phyloP scores from a whole-genome alignment of 805 yeast genomes.

The Zygoascus ofunaensis region DNA sequence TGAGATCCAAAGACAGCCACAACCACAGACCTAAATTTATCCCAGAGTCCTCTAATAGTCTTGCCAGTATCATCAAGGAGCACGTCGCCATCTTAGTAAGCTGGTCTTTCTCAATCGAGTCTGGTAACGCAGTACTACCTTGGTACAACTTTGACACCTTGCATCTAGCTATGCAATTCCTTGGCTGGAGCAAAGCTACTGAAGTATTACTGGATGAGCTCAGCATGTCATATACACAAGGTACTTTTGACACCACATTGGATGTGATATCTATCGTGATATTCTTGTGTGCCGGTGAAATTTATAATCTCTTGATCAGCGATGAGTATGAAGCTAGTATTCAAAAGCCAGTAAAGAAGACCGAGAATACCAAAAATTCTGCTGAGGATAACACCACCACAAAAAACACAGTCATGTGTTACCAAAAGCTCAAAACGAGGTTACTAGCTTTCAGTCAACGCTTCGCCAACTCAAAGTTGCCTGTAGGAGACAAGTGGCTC shows the following conservation, averaged over 20 bases:
- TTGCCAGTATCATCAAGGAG: constrained; percentile 17
- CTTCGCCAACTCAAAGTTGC: not conserved
- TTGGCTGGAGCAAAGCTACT: constrained; percentile 18
- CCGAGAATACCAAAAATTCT: not conserved
- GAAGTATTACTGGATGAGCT: constrained; percentile 18
- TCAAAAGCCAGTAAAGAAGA: not conserved
- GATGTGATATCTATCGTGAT: constrained; percentile 18
- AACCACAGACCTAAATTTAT: constrained; percentile 1
- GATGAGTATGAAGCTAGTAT: not conserved
- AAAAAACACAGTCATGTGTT: no score
- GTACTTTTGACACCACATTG: constrained; percentile 15
- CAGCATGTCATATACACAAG: constrained; percentile 18
- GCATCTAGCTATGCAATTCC: constrained; percentile 14
- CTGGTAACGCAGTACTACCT: constrained; percentile 18
- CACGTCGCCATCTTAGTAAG: constrained; percentile 13
- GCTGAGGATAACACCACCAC: not conserved
- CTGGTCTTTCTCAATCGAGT: constrained; percentile 19
- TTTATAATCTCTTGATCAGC: not conserved
- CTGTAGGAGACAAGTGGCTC: not conserved
- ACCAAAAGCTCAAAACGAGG: not conserved
- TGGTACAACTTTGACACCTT: constrained; percentile 12
- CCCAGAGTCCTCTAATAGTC: constrained; percentile 4
- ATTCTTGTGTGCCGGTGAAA: constrained; percentile 1
- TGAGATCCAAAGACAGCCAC: not conserved
- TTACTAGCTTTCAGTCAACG: not conserved